Base-by-base conservation (phyloP, 768 basidiomycete species). In the Pleurotus salmoneostramineus region DNA sequence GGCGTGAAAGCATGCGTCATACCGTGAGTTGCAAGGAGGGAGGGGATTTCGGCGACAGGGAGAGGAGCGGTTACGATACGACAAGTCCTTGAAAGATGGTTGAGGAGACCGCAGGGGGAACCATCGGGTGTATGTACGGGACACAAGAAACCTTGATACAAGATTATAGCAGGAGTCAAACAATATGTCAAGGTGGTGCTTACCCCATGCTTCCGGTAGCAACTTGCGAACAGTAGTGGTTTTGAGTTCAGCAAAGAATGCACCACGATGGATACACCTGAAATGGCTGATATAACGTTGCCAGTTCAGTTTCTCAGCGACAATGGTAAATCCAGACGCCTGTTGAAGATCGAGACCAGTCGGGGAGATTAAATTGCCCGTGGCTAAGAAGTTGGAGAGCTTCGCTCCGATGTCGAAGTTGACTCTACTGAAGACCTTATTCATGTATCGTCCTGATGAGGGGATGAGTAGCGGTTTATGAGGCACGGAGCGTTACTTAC, bases 121-220 rank as follows among this genome's bases (percentile, higher is more conserved):
- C 97, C 97, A 78, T 99, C 97, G 15, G 97, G 97, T 1, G 97
- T 99, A 68, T 99, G 97, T 14, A 99, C 97, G 17, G 97, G 97
- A 67, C 97, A 99, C 6, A 99, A 74, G 77, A 99, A 99, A 50
- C 95, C 93, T 95, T 58, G 35, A 42, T 21, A 57, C 56, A 48
- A 31, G 42, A 65, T 17, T 63, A 62, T 56, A 45, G 37, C 50
- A 60, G 15, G 44, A 35, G 2, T 51, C 8, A 21, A 45, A 47
- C 2, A 52, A 57, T 12, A 50, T 43, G 15, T 10, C 34, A 52
- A 47, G 12, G 62, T 56, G 45, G 3, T 12, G 68, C 78, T 62
- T 68, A 93, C 94, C 97, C 97, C 97, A 99, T 35, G 96, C 91
- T 73, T 99, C 97, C 21, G 97, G 97, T 14, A 98, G 77, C 51